Percentiles rank a stretch among this genome's conserved stretches.
Conservation (phyloP, 768 basidiomycete genomes). For the Suillus luteus region DNA sequence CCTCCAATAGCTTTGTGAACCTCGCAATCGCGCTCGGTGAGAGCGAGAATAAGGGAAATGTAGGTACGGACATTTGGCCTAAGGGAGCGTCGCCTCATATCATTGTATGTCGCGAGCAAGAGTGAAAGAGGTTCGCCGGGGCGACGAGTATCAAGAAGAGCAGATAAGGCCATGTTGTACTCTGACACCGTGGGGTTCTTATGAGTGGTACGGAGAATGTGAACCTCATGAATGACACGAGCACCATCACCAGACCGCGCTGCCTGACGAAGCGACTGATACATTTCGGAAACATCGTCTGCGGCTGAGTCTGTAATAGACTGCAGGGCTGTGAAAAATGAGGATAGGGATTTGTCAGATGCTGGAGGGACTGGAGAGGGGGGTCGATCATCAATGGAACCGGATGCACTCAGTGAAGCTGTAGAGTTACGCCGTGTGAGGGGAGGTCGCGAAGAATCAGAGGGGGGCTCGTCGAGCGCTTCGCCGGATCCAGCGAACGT, state of each 20-base stretch:
- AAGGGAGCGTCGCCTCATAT: conserved; percentile 63
- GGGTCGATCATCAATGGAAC: conserved; percentile 23
- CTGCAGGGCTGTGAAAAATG: conserved; percentile 25
- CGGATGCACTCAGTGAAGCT: conserved; percentile 32
- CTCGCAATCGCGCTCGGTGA: conserved; percentile 70
- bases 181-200: conserved; percentile 44
- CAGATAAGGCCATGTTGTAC: conserved; percentile 65
- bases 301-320: conserved; percentile 28
- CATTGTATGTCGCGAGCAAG: conserved; percentile 70
- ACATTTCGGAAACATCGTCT: conserved; percentile 10
- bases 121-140: conserved; percentile 55
- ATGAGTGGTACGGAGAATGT: conserved; percentile 19
- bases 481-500: conserved; percentile 45
- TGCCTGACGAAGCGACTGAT: conserved; percentile 28
- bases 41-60: conserved; percentile 55
- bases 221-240: conserved; percentile 34
- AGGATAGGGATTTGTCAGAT: conserved; percentile 8
- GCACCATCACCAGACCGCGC: conserved; percentile 25
- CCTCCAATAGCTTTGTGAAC: conserved; percentile 47
- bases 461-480: conserved; percentile 19
- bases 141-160: conserved; percentile 47
- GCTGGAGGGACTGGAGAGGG: conserved; percentile 18
- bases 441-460: conserved; percentile 30
- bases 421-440: conserved; percentile 53
- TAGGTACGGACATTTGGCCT: conserved; percentile 68